Base-by-base conservation (phyloP, 1,139 yeast species). In the Petasospora fabianii region DNA sequence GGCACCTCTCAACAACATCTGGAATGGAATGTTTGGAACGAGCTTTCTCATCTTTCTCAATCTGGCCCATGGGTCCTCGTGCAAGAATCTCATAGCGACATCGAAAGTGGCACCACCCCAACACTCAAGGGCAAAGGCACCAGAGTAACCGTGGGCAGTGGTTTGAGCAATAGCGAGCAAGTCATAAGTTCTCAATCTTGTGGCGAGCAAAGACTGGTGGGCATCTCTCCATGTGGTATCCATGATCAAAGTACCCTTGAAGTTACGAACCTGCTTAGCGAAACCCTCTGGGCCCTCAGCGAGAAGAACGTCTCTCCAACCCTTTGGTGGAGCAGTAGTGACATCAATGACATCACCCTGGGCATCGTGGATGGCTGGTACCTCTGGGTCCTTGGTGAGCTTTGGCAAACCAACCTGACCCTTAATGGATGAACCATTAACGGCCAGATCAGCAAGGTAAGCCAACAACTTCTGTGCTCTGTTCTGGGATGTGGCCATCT, bases 31-130 rank as follows among this genome's bases (percentile, higher is more conserved):
- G 69, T 92, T 94, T 59, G 99, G 99, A 44, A 94, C 98, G 43
- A 84, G 75, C 56, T 76, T 76, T 66, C 98, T 79, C 62, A 92
- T 72, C 64, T 80, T 75, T 66, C 96, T 80, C 61, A 92, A 76
- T 66, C 99, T 80, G 44, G 77, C 95, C 99, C 99, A 92, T 53
- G 99, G 99, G 63, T 90, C 97, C 72, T 92, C 99, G 64, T 90
- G 90, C 58, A 92, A 75, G 74, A 94, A 94, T 66, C 98, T 80
- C 97, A 92, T 90, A 46, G 96, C 85, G 41, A 92, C 98, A 61
- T 92, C 99, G 59, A 92, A 92, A 24, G 99, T 92, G 42, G 99
- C 98, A 67, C 99, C 99, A 68, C 99, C 99, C 99, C 99, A 92
- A 71, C 97, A 92, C 70, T 92, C 99, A 41, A 92, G 72, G 13